Evolutionary conservation across 2,329 filamentous ascomycete species (phyloP), one percentile per base, ranked within the genome.

Genomic region (Colletotrichum godetiae): DNA sequence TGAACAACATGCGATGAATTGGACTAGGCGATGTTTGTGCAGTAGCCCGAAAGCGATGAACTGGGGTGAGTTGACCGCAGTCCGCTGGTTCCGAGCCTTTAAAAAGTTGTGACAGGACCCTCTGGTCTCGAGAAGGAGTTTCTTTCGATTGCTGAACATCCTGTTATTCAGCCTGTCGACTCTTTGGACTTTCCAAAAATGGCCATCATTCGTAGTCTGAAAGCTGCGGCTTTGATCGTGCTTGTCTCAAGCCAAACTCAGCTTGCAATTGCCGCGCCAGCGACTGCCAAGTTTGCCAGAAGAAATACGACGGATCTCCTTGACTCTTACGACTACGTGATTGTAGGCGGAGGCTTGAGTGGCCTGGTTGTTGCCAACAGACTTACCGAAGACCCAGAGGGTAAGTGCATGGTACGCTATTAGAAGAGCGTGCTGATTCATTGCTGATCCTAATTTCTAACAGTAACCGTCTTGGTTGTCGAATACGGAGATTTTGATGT

Each of bases 291-390:
- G 13, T 74, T 67, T 35, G 72, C 62, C 12, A 72, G 56, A 46
- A 35, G 72, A 0, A 72, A 58, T 10, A 5, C 53, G 3, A 15
- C 68, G 4, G 57, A 72, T 8, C 61, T 74, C 10, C n/a, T n/a
- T 4, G 42, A 24, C 1, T 60, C 63, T 5, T 82, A 79, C 60
- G 82, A 84, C 77, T 85, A 83, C 65, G 73, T 85, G 29, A 79
- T 85, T 31, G 79, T 81, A 10, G 82, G 83, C 6, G 83, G 78
- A 7, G 82, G 82, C 0, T 80, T 82, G 0, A 78, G 77, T 52
- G 83, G 83, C 2, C 78, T 84, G 1, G 77, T 83, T 1, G 71
- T 84, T 6, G 83, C 82, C 7, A 83, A 82, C 74, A 78, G 82
- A 1, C 77, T 84, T 7, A 80, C 81, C 0, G 79, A 80, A 49